Evolutionary conservation across 2,329 filamentous ascomycete species (phyloP), one percentile per base, ranked within the genome.

Genomic region (Ustulina deusta): DNA sequence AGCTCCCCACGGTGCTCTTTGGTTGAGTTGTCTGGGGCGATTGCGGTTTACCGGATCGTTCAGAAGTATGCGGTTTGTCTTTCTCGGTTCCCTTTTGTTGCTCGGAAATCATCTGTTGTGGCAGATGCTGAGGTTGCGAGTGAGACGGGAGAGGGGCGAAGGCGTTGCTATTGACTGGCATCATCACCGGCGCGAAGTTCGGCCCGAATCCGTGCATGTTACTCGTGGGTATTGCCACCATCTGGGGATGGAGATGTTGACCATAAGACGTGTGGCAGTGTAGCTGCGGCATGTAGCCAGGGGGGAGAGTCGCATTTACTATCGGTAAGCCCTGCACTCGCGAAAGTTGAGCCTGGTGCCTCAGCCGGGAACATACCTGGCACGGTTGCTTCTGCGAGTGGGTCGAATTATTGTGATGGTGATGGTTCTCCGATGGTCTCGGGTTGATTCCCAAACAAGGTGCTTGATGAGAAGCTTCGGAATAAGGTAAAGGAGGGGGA

Each of bases 361-460:
- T 75, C 58, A 78, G 64, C 44, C 72, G 74, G 6, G 71, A 63
- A 51, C 78, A 80, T 4, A 75, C 59, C 20, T 75, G 72, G 44
- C 78, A 80, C 25, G 74, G 73, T 11, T 73, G 73, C 49, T 76
- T 78, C n/a, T 71, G 58, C 7, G 65, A 29, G 27, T 65, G 40
- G 6, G 29, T 27, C 61, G 44, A 65, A 36, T 7, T 69, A 63
- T 58, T 61, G 58, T 63, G 49, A 22, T 69, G 54, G 22, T 57
- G 27, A 20, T 48, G 52, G 5, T 57, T 58, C 29, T 65, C 69
- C 1, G 60, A 52, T 5, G 52, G 17, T 38, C 13, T 22, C 20
- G 59, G 38, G 55, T 49, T 69, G 42, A 54, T 27, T 13, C 42
- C 59, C n/a, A 52, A 13, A 46, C 64, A 38, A 54, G 68, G 60